A percentile compares a stretch with the other conserved stretches of the same genome.
phyloP scores from a whole-genome alignment of 2,329 filamentous ascomycete species.

The Epichloe baconii region DNA sequence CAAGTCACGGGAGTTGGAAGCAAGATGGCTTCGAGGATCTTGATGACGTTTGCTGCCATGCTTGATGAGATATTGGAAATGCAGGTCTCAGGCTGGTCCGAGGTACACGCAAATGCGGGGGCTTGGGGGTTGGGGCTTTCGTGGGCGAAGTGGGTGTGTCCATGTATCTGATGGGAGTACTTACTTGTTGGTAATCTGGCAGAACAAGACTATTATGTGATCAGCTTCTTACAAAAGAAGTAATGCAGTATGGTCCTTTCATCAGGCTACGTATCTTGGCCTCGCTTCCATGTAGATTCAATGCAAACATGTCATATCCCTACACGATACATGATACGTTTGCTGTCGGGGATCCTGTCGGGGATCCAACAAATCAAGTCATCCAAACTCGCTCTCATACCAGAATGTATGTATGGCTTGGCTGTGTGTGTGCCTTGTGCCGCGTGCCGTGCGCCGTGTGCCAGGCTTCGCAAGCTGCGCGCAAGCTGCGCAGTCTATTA shows the following conservation, averaged over 20 bases:
- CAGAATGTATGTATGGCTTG: too few relatives aligned
- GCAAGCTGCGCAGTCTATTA: background rate
- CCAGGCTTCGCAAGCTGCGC: background rate
- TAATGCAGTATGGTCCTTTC: background rate
- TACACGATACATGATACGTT: too few relatives aligned
- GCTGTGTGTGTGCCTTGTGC: too few relatives aligned
- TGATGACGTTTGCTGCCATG: conserved; percentile 7
- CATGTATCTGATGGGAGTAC: too few relatives aligned
- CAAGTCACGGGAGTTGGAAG: conserved; percentile 44
- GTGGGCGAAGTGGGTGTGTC: too few relatives aligned
- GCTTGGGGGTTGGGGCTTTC: background rate
- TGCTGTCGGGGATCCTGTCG: too few relatives aligned
- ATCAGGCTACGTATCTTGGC: background rate
- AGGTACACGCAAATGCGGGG: background rate
- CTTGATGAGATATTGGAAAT: background rate
- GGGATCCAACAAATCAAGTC: too few relatives aligned
- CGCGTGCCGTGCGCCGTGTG: too few relatives aligned
- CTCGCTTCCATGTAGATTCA: background rate
- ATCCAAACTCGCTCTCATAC: too few relatives aligned
- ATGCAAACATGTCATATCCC: too few relatives aligned
- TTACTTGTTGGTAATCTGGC: too few relatives aligned
- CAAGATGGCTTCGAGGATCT: conserved; percentile 43
- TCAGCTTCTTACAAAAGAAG: background rate
- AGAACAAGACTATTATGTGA: background rate
- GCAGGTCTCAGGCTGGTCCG: background rate